phyloP scores from a whole-genome alignment of 257 asterid genomes.

The Cynanchum wilfordii region DNA sequence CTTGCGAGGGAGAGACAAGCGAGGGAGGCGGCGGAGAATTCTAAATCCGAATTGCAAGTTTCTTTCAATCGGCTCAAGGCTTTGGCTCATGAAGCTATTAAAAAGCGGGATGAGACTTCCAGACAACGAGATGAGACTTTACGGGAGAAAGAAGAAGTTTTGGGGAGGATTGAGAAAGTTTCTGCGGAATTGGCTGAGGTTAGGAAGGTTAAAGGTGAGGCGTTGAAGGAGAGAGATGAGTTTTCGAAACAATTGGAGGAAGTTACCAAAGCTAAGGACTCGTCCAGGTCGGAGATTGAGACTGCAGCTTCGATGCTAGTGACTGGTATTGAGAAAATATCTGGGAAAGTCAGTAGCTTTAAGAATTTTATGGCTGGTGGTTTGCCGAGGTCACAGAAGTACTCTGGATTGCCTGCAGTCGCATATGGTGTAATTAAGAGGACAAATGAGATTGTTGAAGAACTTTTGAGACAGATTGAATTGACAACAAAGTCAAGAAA shows the following conservation, averaged over 20 bases:
- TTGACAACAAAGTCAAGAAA: constrained; percentile 55
- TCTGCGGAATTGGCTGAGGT: constrained; percentile 42
- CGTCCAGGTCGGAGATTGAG: constrained; percentile 63
- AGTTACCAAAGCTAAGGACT: constrained; percentile 46
- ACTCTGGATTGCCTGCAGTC: constrained; percentile 82
- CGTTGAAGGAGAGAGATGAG: constrained; percentile 46
- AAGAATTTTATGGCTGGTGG: constrained; percentile 74
- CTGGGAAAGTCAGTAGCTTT: constrained; percentile 66
- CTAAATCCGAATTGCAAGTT: constrained; percentile 64
- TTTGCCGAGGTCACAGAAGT: constrained; percentile 80
- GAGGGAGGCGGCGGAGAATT: constrained; percentile 67
- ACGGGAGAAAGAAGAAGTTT: constrained; percentile 63
- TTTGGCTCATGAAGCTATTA: constrained; percentile 83
- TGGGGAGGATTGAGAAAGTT: constrained; percentile 38
- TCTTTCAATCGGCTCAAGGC: constrained; percentile 67
- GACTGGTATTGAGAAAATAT: constrained; percentile 84
- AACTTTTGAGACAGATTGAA: constrained; percentile 73
- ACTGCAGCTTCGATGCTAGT: constrained; percentile 85
- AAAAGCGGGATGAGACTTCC: constrained; percentile 77
- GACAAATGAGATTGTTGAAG: constrained; percentile 88
- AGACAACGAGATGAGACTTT: constrained; percentile 76
- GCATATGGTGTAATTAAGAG: constrained; percentile 93
- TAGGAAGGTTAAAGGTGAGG: constrained; percentile 47
- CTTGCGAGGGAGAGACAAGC: constrained; percentile 84
- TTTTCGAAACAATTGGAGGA: constrained; percentile 58